These are phyloP conservation scores for Neurospora sp. DNA, from an alignment of 495 filamentous ascomycete species.

Conservation along the genomic window DNA sequence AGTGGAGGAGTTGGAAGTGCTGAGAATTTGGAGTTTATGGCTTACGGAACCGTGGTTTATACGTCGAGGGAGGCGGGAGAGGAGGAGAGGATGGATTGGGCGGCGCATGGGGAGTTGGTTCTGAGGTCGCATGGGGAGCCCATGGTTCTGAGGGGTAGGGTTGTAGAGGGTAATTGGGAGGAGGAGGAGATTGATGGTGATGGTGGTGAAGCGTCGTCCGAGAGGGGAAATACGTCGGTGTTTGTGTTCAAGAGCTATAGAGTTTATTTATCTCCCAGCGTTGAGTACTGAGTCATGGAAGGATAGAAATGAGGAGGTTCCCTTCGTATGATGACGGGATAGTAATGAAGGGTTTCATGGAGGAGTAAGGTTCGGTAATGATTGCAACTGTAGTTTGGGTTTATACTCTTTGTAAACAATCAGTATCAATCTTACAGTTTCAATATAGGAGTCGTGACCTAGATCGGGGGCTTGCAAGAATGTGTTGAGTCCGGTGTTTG, in stretches of 20 bases:
- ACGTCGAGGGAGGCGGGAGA: constrained; percentile 7
- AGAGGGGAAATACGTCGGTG: neutral
- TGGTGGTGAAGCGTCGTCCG: neutral
- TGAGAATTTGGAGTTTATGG: constrained; percentile 17
- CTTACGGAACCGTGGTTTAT: constrained; percentile 20
- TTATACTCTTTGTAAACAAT: neutral
- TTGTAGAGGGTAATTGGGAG: too few relatives aligned
- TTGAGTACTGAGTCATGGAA: neutral
- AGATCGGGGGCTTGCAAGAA: neutral
- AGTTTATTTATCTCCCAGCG: neutral
- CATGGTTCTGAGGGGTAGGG: too few relatives aligned
- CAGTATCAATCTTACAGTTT: neutral
- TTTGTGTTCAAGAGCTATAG: neutral
- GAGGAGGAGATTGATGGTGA: neutral
- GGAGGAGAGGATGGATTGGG: constrained; percentile 8
- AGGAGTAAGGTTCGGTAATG: neutral
- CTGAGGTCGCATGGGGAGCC: too few relatives aligned
- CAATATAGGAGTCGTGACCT: neutral
- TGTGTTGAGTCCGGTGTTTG: neutral
- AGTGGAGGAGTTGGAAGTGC: neutral
- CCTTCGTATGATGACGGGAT: neutral
- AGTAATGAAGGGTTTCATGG: neutral
- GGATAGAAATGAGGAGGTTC: neutral
- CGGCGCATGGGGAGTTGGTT: constrained; percentile 11
- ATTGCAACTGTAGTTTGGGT: neutral